These are phyloP conservation scores for Colletotrichum tanaceti DNA, from an alignment of 2,329 filamentous ascomycete genomes.

Conservation along the genomic window DNA sequence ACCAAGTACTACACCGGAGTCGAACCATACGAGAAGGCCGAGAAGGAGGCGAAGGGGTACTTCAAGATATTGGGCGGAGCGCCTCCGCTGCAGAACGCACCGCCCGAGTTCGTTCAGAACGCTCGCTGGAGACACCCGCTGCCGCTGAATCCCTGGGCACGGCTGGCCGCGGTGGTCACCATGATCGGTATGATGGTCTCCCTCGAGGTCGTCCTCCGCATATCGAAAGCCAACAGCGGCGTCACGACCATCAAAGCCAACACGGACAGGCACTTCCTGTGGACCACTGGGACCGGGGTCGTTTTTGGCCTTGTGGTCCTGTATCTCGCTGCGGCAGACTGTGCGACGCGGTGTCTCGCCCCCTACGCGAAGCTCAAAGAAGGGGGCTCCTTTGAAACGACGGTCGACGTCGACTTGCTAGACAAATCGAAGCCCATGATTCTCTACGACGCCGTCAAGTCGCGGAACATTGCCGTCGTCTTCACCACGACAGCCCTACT, in stretches of 20 bases:
- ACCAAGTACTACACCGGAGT: constrained; percentile 50
- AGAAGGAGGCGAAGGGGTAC: constrained; percentile 41
- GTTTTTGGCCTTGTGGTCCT: constrained; percentile 46
- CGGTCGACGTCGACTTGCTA: constrained; percentile 49
- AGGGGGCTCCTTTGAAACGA: constrained; percentile 46
- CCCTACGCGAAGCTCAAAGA: constrained; percentile 49
- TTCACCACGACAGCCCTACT: constrained; percentile 46
- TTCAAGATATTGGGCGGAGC: constrained; percentile 44
- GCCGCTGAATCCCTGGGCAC: constrained; percentile 46
- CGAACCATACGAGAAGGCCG: constrained; percentile 50
- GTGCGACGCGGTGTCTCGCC: constrained; percentile 48
- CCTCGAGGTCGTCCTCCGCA: constrained; percentile 50
- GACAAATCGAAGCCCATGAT: constrained; percentile 47
- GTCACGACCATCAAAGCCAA: constrained; percentile 46
- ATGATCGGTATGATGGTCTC: constrained; percentile 49
- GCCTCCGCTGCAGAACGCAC: constrained; percentile 27
- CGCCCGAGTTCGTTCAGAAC: constrained; percentile 39
- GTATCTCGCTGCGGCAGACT: constrained; percentile 49
- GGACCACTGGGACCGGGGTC: constrained; percentile 50
- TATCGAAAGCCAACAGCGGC: constrained; percentile 47
- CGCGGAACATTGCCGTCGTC: constrained; percentile 46
- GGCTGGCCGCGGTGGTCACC: constrained; percentile 45
- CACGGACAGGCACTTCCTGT: constrained; percentile 49
- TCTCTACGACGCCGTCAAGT: constrained; percentile 45
- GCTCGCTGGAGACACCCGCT: constrained; percentile 47